phyloP scores from a whole-genome alignment of 2,329 filamentous ascomycete species.

The Claviceps sp. region DNA sequence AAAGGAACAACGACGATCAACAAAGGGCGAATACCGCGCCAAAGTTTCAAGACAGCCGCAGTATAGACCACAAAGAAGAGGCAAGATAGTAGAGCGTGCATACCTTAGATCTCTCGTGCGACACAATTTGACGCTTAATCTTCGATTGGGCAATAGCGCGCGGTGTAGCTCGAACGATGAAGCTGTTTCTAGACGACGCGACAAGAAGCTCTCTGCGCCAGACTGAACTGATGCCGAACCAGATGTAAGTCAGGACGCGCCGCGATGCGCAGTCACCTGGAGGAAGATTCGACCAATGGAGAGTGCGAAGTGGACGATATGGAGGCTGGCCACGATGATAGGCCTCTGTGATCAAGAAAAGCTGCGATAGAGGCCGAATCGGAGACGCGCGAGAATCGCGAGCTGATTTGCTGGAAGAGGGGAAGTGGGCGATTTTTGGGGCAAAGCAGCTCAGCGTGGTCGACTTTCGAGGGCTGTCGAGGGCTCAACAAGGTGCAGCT shows the following conservation, averaged over 20 bases:
- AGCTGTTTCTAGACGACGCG: conserved; percentile 5
- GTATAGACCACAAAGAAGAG: neutral
- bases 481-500: conserved; percentile 4
- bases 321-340: conserved; percentile 36
- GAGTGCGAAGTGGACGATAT: conserved; percentile 25
- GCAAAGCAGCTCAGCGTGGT: conserved; percentile 3
- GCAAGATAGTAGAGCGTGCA: neutral
- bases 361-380: conserved; percentile 20
- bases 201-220: conserved; percentile 9
- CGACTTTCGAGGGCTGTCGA: conserved; percentile 1
- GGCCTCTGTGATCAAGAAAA: conserved; percentile 30
- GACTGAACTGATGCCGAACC: conserved; percentile 14
- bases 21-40: neutral
- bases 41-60: neutral
- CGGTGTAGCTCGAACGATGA: conserved; percentile 9
- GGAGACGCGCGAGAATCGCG: conserved; percentile 21
- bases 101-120: conserved; percentile 2
- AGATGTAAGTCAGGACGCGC: conserved; percentile 9
- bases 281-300: conserved; percentile 32
- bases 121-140: conserved; percentile 2
- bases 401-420: conserved; percentile 36
- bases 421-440: conserved; percentile 10
- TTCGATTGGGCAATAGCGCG: conserved; percentile 2
- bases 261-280: conserved; percentile 36
- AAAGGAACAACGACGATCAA: neutral